These are phyloP conservation scores for Salvia sclarea DNA, from an alignment of 305 asterid species.

Conservation along the genomic window DNA sequence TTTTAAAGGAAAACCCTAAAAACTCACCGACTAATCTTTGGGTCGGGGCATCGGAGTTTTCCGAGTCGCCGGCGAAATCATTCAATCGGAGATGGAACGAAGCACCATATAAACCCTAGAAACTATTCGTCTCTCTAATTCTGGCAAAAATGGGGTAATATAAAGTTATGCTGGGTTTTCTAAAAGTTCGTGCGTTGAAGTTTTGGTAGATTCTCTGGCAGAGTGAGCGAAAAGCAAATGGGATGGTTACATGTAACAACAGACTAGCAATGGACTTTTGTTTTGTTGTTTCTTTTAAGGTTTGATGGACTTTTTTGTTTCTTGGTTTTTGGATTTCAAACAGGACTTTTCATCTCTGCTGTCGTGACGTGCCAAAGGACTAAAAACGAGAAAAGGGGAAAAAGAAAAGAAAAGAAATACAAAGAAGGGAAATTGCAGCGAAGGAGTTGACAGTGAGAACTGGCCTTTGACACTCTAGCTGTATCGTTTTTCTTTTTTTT, in stretches of 20 bases:
- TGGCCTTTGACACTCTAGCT: conserved; percentile 30
- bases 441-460: conserved; percentile 52
- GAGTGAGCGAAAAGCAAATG: conserved; percentile 42
- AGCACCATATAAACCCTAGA: conserved; percentile 47
- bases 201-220: conserved; percentile 50
- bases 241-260: conserved; percentile 44
- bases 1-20: conserved; percentile 9
- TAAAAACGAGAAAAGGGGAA: conserved; percentile 24
- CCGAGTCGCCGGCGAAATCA: conserved; percentile 28
- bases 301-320: background rate
- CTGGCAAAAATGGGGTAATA: conserved; percentile 5
- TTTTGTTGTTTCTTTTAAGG: conserved; percentile 16
- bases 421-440: background rate
- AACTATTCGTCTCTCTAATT: conserved; percentile 15
- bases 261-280: conserved; percentile 39
- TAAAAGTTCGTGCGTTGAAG: conserved; percentile 52
- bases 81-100: conserved; percentile 25
- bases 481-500: background rate
- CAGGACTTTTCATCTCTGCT: conserved; percentile 33
- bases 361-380: conserved; percentile 46
- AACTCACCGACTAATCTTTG: conserved; percentile 30
- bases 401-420: background rate
- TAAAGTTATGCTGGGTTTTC: conserved; percentile 14
- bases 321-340: conserved; percentile 34
- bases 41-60: conserved; percentile 26